Conservation (phyloP, 2,329 filamentous ascomycete species). For the Colletotrichum magnum region DNA sequence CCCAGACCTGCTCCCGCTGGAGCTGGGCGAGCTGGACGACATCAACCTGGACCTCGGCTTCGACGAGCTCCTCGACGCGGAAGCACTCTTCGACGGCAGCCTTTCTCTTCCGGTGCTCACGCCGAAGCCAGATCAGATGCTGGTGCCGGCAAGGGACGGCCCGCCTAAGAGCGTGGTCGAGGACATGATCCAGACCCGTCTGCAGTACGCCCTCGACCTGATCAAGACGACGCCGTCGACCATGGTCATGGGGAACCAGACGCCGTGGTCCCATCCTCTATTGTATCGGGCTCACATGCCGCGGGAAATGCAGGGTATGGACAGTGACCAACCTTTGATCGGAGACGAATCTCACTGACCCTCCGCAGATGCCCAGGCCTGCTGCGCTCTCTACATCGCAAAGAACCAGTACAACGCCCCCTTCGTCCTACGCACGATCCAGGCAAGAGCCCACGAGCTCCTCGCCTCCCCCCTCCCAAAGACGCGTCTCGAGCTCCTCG, state of each 20-base stretch:
- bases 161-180: conserved; percentile 43
- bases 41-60: conserved; percentile 17
- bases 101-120: conserved; percentile 42
- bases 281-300: conserved; percentile 68
- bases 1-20: conserved; percentile 8
- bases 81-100: conserved; percentile 26
- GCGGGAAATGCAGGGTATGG: conserved; percentile 61
- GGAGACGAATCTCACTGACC: no score
- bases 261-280: conserved; percentile 67
- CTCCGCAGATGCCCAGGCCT: conserved; percentile 63
- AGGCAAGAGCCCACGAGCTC: conserved; percentile 59
- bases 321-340: neutral
- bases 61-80: conserved; percentile 16
- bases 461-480: conserved; percentile 51
- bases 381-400: conserved; percentile 66
- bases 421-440: conserved; percentile 64
- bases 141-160: conserved; percentile 1
- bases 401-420: conserved; percentile 63
- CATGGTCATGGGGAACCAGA: conserved; percentile 64
- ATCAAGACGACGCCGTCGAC: conserved; percentile 63
- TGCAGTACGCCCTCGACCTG: conserved; percentile 63
- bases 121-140: conserved; percentile 28
- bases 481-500: conserved; percentile 50
- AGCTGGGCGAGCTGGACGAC: neutral
- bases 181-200: conserved; percentile 49